These are phyloP conservation scores for Phytopythium delawarense DNA, from an alignment of 352 stramenopile genomes.

Conservation along the genomic window DNA sequence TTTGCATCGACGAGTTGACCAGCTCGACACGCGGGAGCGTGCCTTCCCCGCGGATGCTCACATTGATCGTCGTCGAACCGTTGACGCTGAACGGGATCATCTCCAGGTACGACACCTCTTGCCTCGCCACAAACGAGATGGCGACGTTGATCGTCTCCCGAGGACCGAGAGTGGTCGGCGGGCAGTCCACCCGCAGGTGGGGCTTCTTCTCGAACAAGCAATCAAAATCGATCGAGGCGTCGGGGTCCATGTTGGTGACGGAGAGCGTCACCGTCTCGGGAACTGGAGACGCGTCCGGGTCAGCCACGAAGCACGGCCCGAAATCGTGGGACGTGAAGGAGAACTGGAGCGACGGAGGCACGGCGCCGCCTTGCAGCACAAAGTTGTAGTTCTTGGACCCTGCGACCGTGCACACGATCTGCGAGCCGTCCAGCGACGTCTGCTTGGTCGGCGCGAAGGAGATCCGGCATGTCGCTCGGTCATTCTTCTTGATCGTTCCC, in stretches of 20 bases:
- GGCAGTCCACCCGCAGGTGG: conserved; percentile 80
- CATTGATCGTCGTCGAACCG: conserved; percentile 68
- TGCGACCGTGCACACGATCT: conserved; percentile 81
- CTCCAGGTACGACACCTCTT: conserved; percentile 82
- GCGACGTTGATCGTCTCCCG: conserved; percentile 72
- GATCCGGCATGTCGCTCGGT: conserved; percentile 70
- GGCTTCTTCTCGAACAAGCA: conserved; percentile 89
- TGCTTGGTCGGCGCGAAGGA: conserved; percentile 78
- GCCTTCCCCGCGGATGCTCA: conserved; percentile 73
- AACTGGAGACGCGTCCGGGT: conserved; percentile 49
- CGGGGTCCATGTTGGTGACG: conserved; percentile 87
- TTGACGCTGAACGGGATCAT: conserved; percentile 91
- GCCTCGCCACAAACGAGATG: conserved; percentile 85
- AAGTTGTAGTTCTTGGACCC: conserved; percentile 84
- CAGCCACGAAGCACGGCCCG: conserved; percentile 89
- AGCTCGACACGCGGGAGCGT: conserved; percentile 84
- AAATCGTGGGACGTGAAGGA: conserved; percentile 91
- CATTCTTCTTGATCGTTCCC: conserved; percentile 88
- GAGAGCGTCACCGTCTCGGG: conserved; percentile 53
- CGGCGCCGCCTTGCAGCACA: conserved; percentile 62
- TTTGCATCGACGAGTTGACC: conserved; percentile 80
- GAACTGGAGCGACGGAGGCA: conserved; percentile 86
- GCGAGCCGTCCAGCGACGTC: conserved; percentile 59
- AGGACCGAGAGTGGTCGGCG: conserved; percentile 77
- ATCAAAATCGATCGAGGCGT: conserved; percentile 80